Base-by-base conservation (phyloP, 116 monocot genomes). In the Dioscorea cayenensis region DNA sequence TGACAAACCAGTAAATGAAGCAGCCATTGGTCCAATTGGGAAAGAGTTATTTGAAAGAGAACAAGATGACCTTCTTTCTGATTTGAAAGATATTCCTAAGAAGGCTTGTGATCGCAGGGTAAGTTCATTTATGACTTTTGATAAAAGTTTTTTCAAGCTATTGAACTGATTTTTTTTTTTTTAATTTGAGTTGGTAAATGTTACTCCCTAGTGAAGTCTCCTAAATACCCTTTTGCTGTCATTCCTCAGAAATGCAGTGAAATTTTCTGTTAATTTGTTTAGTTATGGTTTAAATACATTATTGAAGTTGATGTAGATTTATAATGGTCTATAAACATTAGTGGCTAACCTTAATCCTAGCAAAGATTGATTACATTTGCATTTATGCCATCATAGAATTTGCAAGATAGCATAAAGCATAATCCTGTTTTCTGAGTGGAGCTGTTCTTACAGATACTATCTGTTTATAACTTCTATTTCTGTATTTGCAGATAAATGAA, bases 31-130 rank as follows among this genome's bases (percentile, higher is more conserved):
- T 29, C 91, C 88, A 49, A 73, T 94, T 50, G 94, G 94, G 28
- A 94, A 89, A 68, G 94, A 94, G 4, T 51, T 94, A 10, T 94
- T 94, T 88, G 94, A 94, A 74, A 88, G 67, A 71, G 94, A 94
- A 69, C 94, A 94, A 77, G 94, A 94, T 22, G 94, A 94, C 55
- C 88, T 94, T 63, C 91, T 94, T 59, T 76, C 91, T 77, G 94
- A 94, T 80, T 72, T 94, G 63, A 91, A 94, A 68, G 94, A 94
- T 72, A 88, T 94, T 51, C 94, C 94, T 50, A 94, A 94, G 69
- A 94, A 91, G 52, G 91, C 94, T 69, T 94, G 94, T 73, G 94
- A 88, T 65, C 84, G 82, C 12, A 76, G 83, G 28, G 88, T 83
- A 81, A 72, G 75, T 18, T 72, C 35, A 29, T 63, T 28, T 16